Base-by-base conservation (phyloP, 2,329 filamentous ascomycete genomes). In the Stemphylium vesicarium region DNA sequence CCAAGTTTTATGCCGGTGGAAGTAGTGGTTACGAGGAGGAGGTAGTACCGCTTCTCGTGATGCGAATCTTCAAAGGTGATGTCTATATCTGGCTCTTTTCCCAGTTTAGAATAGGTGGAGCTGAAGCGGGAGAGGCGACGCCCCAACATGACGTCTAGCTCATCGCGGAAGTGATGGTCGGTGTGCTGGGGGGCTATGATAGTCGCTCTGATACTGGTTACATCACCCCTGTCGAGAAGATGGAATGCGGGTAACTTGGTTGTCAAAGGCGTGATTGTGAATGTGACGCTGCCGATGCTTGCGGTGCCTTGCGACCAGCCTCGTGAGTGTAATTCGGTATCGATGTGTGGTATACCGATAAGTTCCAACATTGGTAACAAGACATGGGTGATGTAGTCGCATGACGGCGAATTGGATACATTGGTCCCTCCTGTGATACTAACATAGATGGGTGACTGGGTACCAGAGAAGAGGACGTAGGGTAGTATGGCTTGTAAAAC, bases 401-500 rank as follows among this genome's bases (percentile, higher is more conserved):
- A 79, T 2, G 81, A 84, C 7, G 84, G 84, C 0, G 82, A 81
- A 29, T 75, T 78, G 1, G 80, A 80, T 2, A 84, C 81, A 60
- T 87, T 86, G 0, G 85, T 87, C 7, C 85, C 85, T 5, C 85
- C 85, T 8, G 74, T 80, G 32, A 87, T 78, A 2, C 68, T 76
- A 8, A 87, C 59, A 16, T 57, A 63, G 6, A 77, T 60, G 1
- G 60, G 56, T 12, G 46, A 33, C 11, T 47, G 4, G 15, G 47
- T 35, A 10, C 59, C 56, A 9, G 60, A 62, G 68, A 84, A 81
- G 1, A 87, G 69, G 2, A 87, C 68, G 59, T 81, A 86, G 0
- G 85, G 85, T 35, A 87, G 79, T 3, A 87, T 72, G 4, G 85
- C 84, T 66, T 87, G 85, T 48, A 87, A 78, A 0, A 85, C 79